Evolutionary conservation across 129 eudicot genomes (phyloP).

Genomic region (Arctium minus): DNA sequence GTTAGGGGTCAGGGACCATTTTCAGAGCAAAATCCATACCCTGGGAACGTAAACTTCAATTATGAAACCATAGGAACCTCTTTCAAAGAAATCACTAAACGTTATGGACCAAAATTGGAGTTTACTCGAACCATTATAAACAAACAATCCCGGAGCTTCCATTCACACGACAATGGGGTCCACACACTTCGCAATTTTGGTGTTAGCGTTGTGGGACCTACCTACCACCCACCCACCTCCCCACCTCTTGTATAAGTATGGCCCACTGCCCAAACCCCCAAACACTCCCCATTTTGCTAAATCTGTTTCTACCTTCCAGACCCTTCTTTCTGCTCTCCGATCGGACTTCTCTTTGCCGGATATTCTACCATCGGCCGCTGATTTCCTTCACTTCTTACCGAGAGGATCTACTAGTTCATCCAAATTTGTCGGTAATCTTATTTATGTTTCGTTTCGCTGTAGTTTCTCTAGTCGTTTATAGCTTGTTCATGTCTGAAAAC

Average conservation of each 20-base stretch:
- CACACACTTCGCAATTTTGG: not conserved
- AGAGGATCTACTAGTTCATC: not conserved
- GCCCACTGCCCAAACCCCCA: constrained; percentile 1
- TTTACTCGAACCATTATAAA: too few relatives aligned
- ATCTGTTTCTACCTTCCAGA: constrained; percentile 14
- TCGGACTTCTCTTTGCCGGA: constrained; percentile 18
- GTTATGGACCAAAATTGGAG: too few relatives aligned
- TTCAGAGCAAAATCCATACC: too few relatives aligned
- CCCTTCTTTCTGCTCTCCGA: constrained; percentile 20
- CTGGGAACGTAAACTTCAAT: too few relatives aligned
- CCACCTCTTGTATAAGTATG: constrained; percentile 6
- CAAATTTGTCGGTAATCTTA: constrained; percentile 14
- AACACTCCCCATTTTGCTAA: not conserved
- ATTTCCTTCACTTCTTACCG: not conserved
- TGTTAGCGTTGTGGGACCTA: not conserved
- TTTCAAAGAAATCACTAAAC: too few relatives aligned
- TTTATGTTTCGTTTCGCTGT: not conserved
- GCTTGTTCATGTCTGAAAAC: not conserved
- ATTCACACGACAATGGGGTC: not conserved
- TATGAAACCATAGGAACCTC: too few relatives aligned
- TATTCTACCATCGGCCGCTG: not conserved
- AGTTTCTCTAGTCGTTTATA: not conserved
- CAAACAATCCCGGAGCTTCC: too few relatives aligned
- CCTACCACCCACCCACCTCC: not conserved
- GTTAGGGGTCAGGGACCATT: too few relatives aligned